These are phyloP conservation scores for Rhizophagus sp. DNA, from an alignment of 192 early-diverging fungal species.

Conservation along the genomic window DNA sequence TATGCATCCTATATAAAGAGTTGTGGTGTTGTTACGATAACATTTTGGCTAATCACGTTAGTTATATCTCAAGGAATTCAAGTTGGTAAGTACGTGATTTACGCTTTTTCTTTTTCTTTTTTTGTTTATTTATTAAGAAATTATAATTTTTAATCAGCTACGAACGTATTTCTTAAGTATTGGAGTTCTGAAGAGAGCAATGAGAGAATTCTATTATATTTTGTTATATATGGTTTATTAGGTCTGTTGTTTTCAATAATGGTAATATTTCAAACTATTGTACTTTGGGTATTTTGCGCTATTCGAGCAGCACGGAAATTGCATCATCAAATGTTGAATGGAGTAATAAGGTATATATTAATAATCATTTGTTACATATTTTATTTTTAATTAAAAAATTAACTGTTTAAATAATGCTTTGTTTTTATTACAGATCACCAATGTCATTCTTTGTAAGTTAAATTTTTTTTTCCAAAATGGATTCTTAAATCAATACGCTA, in stretches of 20 bases:
- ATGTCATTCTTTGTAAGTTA: slow-evolving; percentile 66
- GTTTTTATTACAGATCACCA: slow-evolving; percentile 44
- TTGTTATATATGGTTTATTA: slow-evolving; percentile 79
- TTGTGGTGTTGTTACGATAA: slow-evolving; percentile 63
- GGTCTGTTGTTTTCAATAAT: slow-evolving; percentile 71
- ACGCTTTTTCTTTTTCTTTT: no score
- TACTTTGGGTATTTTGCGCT: slow-evolving; percentile 78
- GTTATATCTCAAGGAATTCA: slow-evolving; percentile 56
- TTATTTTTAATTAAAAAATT: background rate
- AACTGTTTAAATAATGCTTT: no score
- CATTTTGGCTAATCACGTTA: slow-evolving; percentile 60
- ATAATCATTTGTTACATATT: background rate
- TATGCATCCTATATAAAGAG: slow-evolving; percentile 82
- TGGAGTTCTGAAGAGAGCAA: slow-evolving; percentile 60
- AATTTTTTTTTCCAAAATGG: background rate
- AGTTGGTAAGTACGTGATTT: slow-evolving; percentile 33
- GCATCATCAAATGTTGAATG: slow-evolving; percentile 78
- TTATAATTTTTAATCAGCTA: slow-evolving; percentile 1
- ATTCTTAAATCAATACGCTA: background rate
- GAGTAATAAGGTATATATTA: slow-evolving; percentile 53
- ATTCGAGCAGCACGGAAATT: slow-evolving; percentile 68
- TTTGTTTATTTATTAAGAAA: background rate
- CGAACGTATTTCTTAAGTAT: slow-evolving; percentile 68
- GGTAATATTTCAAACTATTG: slow-evolving; percentile 66
- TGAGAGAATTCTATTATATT: slow-evolving; percentile 57